phyloP scores from a whole-genome alignment of 2,329 filamentous ascomycete species.

The Colletotrichum acutatum region DNA sequence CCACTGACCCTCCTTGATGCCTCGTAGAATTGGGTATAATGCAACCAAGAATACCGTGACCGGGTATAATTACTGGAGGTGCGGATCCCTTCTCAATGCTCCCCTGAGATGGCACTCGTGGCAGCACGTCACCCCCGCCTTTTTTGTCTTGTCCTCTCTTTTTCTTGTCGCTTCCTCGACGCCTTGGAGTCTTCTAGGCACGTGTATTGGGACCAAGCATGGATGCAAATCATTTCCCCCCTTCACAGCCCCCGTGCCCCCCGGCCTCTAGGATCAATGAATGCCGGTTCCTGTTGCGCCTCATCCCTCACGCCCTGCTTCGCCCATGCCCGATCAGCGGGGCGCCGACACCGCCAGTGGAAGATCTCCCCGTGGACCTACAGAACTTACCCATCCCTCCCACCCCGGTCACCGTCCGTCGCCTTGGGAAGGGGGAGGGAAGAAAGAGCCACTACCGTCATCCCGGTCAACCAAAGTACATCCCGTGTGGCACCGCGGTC shows the following conservation, averaged over 20 bases:
- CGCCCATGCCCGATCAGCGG: constrained; percentile 20
- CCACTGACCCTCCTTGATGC: constrained; percentile 17
- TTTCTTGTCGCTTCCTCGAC: background rate
- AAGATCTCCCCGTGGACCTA: constrained; percentile 6
- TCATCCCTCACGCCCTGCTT: constrained; percentile 24
- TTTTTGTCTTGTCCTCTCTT: too few relatives aligned
- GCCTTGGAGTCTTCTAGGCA: background rate
- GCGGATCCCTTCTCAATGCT: constrained; percentile 28
- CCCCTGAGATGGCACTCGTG: constrained; percentile 21
- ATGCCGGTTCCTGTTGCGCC: constrained; percentile 16
- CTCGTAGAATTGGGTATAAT: constrained; percentile 21
- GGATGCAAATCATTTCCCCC: background rate
- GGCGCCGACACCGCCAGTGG: constrained; percentile 29
- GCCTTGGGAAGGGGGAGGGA: background rate
- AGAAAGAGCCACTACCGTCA: background rate
- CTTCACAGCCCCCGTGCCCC: constrained; percentile 1
- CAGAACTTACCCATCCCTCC: background rate
- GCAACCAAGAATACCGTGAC: constrained; percentile 6
- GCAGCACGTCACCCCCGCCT: constrained; percentile 23
- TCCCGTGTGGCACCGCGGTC: background rate
- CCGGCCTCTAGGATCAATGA: constrained; percentile 7
- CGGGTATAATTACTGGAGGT: constrained; percentile 5
- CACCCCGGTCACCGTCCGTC: constrained; percentile 8
- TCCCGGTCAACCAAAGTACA: constrained; percentile 5
- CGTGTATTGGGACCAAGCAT: background rate